Base-by-base conservation (phyloP, 495 filamentous ascomycete genomes). In the Bryoglossum gracile region DNA sequence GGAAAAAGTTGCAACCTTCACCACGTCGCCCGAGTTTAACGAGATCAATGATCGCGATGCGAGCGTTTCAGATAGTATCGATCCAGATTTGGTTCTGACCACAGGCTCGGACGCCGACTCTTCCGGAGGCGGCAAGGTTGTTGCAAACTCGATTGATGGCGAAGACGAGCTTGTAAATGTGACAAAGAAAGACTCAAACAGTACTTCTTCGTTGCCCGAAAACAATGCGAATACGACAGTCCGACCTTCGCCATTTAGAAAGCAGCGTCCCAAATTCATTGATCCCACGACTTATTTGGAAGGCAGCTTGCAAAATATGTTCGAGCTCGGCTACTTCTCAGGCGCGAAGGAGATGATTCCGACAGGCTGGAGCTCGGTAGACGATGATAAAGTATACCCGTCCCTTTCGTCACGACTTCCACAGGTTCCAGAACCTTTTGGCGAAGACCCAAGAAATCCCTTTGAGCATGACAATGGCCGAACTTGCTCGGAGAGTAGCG, bases 91-190 rank as follows among this genome's bases (percentile, higher is more conserved):
- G 11, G 75, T 89, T 22, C 69, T 87, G 5, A 81, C 81, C 40
- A 82, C 76, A 21, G 75, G 80, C 26, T 89, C 89, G 17, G 88
- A 92, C 62, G 79, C 74, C 1, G 77, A 85, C 48, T 86, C 78
- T 11, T 72, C 81, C 2, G 78, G 73, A 13, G 86, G 84, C 51
- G 75, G 78, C 5, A 82, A 81, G 54, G 71, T 94, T 39, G 74
- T 84, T 53, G 82, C 84, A 17, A 70, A 68, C 43, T 95, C 89
- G 6, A 80, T 95, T 9, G 83, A 89, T 53, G 88, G 87, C 4
- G 91, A 95, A 62, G 89, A 95, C 53, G 87, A 86, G 41, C 80
- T 95, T 53, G 87, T 97, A 3, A 85, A 96, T 60, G 81, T 98
- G 18, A 86, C 85, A 1, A 90, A 94, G 86, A 76, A 75, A 9